phyloP scores from a whole-genome alignment of 2,329 filamentous ascomycete genomes.

The Aspergillus nomiae region DNA sequence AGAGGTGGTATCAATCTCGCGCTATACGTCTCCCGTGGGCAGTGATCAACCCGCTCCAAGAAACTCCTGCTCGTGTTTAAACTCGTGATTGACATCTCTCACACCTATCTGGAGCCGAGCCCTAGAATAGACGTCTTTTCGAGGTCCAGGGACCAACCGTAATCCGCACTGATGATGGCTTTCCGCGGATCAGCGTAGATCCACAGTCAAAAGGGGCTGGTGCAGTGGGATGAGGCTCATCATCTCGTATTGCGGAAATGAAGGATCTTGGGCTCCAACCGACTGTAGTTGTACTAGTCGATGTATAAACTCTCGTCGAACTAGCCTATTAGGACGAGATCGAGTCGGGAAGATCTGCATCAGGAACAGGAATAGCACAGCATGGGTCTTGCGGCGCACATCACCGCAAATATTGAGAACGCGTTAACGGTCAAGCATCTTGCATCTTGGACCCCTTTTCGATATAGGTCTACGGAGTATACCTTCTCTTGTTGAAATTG shows the following conservation, averaged over 20 bases:
- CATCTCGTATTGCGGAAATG: slow-evolving; percentile 1
- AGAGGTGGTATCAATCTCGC: neutral
- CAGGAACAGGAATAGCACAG: neutral
- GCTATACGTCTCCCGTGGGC: neutral
- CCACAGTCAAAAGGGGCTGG: neutral
- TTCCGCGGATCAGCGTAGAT: neutral
- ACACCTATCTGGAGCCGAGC: neutral
- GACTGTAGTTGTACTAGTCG: neutral
- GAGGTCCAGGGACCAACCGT: neutral
- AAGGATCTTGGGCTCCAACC: neutral
- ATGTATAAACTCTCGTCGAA: slow-evolving; percentile 22
- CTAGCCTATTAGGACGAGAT: neutral
- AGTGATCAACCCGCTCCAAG: neutral
- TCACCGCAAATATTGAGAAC: neutral
- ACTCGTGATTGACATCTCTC: neutral
- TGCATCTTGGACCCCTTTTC: neutral
- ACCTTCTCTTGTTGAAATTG: neutral
- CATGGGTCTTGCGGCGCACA: neutral
- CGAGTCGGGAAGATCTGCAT: neutral
- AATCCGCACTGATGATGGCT: neutral
- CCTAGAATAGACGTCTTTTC: neutral
- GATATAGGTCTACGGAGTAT: neutral
- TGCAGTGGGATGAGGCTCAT: neutral
- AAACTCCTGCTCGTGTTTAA: neutral
- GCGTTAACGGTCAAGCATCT: neutral